phyloP scores from a whole-genome alignment of 23 red algal genomes.

The Cyanidiococcus yangmingshanensis region DNA sequence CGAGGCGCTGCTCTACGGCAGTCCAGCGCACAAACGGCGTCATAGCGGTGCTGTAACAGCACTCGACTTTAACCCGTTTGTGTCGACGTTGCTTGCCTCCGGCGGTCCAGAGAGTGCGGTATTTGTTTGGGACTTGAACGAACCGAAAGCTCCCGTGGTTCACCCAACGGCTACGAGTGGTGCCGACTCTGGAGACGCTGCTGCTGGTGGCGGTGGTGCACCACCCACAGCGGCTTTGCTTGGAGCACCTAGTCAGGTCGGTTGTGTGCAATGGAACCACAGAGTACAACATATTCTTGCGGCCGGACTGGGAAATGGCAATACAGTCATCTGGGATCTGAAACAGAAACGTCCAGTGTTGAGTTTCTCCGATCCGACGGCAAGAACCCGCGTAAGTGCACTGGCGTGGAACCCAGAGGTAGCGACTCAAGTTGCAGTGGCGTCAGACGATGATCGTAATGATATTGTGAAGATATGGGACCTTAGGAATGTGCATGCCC shows the following conservation, averaged over 20 bases:
- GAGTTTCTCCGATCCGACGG: slow-evolving; percentile 56
- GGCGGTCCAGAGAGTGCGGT: slow-evolving; percentile 62
- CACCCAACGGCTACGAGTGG: slow-evolving; percentile 18
- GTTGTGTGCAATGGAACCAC: slow-evolving; percentile 59
- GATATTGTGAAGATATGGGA: slow-evolving; percentile 65
- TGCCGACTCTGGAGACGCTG: slow-evolving; percentile 23
- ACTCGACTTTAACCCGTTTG: slow-evolving; percentile 58
- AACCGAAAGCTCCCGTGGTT: slow-evolving; percentile 19
- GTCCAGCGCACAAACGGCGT: slow-evolving; percentile 25
- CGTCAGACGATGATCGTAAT: slow-evolving; percentile 53
- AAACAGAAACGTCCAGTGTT: slow-evolving; percentile 66
- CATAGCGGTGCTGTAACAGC: slow-evolving; percentile 39
- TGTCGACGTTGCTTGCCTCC: slow-evolving; percentile 51
- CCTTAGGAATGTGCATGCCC: slow-evolving; percentile 51
- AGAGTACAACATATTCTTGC: slow-evolving; percentile 70
- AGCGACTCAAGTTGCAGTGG: slow-evolving; percentile 72
- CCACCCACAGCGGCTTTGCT: slow-evolving; percentile 17
- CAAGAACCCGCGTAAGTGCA: slow-evolving; percentile 41
- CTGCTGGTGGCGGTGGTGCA: slow-evolving; percentile 21
- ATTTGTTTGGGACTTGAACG: slow-evolving; percentile 70
- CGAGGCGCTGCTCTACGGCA: slow-evolving; percentile 36
- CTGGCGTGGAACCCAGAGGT: slow-evolving; percentile 76
- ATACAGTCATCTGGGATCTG: slow-evolving; percentile 75
- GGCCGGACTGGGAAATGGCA: slow-evolving; percentile 38
- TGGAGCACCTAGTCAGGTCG: slow-evolving; percentile 31